Evolutionary conservation across 2,329 filamentous ascomycete genomes (phyloP).

Genomic region (Aspergillus flavus): DNA sequence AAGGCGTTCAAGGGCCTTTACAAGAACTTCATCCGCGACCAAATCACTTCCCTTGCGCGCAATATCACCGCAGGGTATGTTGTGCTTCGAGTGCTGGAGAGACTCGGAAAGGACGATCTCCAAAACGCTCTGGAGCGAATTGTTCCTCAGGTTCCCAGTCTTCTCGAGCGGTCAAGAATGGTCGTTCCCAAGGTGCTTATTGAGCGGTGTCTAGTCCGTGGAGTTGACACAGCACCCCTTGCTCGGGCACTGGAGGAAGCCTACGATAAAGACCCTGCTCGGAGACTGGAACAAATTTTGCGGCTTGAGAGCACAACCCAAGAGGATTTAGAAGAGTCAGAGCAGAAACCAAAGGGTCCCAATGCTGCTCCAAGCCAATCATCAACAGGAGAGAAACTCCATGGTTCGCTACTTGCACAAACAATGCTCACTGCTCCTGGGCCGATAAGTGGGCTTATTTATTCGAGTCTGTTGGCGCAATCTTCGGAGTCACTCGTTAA

Average conservation of each 20-base stretch:
- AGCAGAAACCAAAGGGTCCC: slow-evolving; percentile 35
- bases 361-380: slow-evolving; percentile 38
- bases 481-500: slow-evolving; percentile 58
- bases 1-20: slow-evolving; percentile 91
- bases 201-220: slow-evolving; percentile 75
- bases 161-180: slow-evolving; percentile 75
- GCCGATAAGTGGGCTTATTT: slow-evolving; percentile 68
- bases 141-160: slow-evolving; percentile 68
- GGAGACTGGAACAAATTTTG: slow-evolving; percentile 63
- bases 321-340: slow-evolving; percentile 51
- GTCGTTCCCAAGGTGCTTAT: slow-evolving; percentile 80
- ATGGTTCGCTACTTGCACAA: slow-evolving; percentile 81
- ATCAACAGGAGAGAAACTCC: slow-evolving; percentile 59
- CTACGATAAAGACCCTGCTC: slow-evolving; percentile 53
- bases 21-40: slow-evolving; percentile 74
- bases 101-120: slow-evolving; percentile 84
- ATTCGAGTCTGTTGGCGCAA: slow-evolving; percentile 68
- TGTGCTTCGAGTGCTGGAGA: slow-evolving; percentile 77
- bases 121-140: slow-evolving; percentile 72
- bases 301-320: slow-evolving; percentile 55
- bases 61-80: slow-evolving; percentile 92
- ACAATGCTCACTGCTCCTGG: slow-evolving; percentile 76
- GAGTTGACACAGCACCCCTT: slow-evolving; percentile 59
- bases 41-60: slow-evolving; percentile 77
- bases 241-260: slow-evolving; percentile 60